Evolutionary conservation across 805 yeast species (phyloP).

Genomic region (Metschnikowia cerradonensis): DNA sequence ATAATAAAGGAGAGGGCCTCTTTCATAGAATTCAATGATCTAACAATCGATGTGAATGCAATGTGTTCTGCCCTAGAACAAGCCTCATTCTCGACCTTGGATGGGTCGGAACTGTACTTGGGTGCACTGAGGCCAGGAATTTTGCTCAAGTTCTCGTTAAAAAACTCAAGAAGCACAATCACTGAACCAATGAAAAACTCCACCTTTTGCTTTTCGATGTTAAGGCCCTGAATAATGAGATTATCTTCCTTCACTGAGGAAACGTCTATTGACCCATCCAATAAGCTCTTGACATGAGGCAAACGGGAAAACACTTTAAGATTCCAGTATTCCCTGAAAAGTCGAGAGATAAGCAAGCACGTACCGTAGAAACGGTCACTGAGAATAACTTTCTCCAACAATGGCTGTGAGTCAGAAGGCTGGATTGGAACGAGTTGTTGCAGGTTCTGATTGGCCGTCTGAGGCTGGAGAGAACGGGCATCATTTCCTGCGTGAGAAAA

Average conservation of each 20-base stretch:
- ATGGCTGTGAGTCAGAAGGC: constrained; percentile 29
- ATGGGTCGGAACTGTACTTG: constrained; percentile 46
- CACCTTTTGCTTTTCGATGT: constrained; percentile 47
- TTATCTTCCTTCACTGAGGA: constrained; percentile 41
- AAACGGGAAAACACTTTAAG: constrained; percentile 56
- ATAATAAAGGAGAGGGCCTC: constrained; percentile 88
- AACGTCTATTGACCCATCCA: constrained; percentile 34
- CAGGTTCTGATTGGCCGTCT: constrained; percentile 6
- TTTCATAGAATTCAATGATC: constrained; percentile 70
- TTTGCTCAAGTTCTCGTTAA: constrained; percentile 57
- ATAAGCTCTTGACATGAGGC: constrained; percentile 37
- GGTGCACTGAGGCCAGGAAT: constrained; percentile 63
- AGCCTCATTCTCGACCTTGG: constrained; percentile 54
- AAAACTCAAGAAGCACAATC: constrained; percentile 64
- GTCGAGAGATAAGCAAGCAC: constrained; percentile 69
- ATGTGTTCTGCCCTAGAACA: constrained; percentile 87
- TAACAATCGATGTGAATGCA: constrained; percentile 74
- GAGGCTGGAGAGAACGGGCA: constrained; percentile 35
- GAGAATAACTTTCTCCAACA: constrained; percentile 73
- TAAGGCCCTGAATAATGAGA: constrained; percentile 42
- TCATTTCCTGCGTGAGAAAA: constrained; percentile 54
- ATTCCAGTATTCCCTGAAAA: constrained; percentile 78
- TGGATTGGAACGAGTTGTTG: constrained; percentile 17
- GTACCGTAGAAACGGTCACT: constrained; percentile 92
- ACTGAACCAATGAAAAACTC: constrained; percentile 71